phyloP scores from a whole-genome alignment of 2,329 filamentous ascomycete genomes.

The Fusarium abutilonis region DNA sequence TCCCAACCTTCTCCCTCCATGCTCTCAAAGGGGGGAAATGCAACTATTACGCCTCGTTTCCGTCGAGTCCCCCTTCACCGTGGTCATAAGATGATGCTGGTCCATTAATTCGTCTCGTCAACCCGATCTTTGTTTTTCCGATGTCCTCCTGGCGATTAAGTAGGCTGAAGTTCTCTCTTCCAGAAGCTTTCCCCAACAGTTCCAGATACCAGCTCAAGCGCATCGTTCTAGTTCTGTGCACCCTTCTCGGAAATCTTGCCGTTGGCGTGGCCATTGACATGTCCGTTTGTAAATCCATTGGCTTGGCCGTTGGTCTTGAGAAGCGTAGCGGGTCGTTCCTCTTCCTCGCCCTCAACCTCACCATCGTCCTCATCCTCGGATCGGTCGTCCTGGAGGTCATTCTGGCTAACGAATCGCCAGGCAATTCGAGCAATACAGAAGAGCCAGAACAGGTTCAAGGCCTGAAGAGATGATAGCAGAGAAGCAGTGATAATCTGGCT shows the following conservation, averaged over 20 bases:
- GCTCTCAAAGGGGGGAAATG: constrained; percentile 21
- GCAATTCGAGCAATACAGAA: constrained; percentile 80
- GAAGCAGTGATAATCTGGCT: constrained; percentile 72
- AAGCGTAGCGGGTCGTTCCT: constrained; percentile 32
- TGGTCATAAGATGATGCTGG: constrained; percentile 39
- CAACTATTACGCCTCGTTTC: constrained; percentile 26
- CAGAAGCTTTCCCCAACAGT: background rate
- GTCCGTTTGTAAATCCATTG: constrained; percentile 30
- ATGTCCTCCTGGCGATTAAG: constrained; percentile 1
- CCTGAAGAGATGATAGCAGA: constrained; percentile 74
- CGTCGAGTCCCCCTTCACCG: constrained; percentile 11
- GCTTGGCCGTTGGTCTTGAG: constrained; percentile 37
- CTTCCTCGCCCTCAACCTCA: constrained; percentile 49
- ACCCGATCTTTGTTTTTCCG: constrained; percentile 18
- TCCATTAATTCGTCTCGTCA: constrained; percentile 39
- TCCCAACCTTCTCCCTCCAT: constrained; percentile 13
- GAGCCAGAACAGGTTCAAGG: constrained; percentile 84
- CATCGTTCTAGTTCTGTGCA: constrained; percentile 29
- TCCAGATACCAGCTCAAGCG: background rate
- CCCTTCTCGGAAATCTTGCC: constrained; percentile 25
- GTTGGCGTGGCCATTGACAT: constrained; percentile 29
- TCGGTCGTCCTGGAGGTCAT: constrained; percentile 73
- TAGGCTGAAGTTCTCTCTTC: background rate
- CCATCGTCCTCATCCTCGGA: constrained; percentile 71
- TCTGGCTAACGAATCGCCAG: constrained; percentile 72